Evolutionary conservation across 768 basidiomycete genomes (phyloP), one percentile per base, ranked within the genome.

Genomic region (Boletus rubescentipes): DNA sequence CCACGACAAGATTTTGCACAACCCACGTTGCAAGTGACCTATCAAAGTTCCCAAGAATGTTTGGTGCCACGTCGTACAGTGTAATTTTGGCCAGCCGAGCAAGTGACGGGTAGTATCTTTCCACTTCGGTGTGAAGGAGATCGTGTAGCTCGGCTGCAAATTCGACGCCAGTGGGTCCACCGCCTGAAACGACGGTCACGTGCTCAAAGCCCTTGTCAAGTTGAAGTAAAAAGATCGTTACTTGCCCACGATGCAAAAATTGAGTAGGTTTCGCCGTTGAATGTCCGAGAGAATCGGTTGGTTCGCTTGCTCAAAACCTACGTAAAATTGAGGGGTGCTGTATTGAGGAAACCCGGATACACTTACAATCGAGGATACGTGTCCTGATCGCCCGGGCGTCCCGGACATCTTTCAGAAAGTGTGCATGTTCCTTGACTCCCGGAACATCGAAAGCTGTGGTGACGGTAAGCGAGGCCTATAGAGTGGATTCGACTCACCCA

Each of bases 241-340:
- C 81, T 62, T 71, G 72, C 93, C 93, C 43, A 93, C 91, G 44
- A 95, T 83, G 55, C 90, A 92, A 64, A 95, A 95, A 57, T 91
- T 86, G 21, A 95, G 80, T 12, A 95, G 72, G 55, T 86, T 84
- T 50, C 84, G 75, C 45, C 89, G 82, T 59, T 95, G 84, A 36
- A 80, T 72, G 53, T 92, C 91, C 1, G 87, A 82, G 14, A 91
- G 72, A 2, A 79, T 84, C 0, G 92, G 93, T 60, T 91, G 87
- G 60, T 85, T 86, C 3, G 93, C 93, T 62, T 91, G 88, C 64
- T 94, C 92, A 54, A 95, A 91, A 66, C 87, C 86, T 83, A 57
- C 0, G 36, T 2, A 16, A 12, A 12, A 34, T 41, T 53, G 15
- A 45, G 32, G 54, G 32, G 31, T 37, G 53, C 34, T 50, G 41